These are phyloP conservation scores for Penicillium dipodomyicola DNA, from an alignment of 495 filamentous ascomycete genomes.

Conservation along the genomic window DNA sequence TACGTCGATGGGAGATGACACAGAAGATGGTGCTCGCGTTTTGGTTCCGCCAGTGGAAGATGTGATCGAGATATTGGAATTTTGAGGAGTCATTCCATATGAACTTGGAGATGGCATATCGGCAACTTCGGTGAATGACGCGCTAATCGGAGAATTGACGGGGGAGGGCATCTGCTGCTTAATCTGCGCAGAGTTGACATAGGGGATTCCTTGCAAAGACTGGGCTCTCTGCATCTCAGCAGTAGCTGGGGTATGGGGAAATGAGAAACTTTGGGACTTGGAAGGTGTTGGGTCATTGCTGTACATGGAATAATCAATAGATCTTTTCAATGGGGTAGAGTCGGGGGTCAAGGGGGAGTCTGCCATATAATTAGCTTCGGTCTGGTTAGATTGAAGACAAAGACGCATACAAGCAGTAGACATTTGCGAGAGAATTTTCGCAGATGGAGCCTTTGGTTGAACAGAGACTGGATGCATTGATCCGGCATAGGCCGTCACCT, in stretches of 20 bases:
- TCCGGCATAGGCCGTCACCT: slow-evolving; percentile 22
- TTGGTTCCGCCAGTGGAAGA: slow-evolving; percentile 23
- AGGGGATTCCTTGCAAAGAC: slow-evolving; percentile 45
- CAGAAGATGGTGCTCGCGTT: slow-evolving; percentile 9
- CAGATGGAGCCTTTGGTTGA: slow-evolving; percentile 37
- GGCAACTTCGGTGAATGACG: slow-evolving; percentile 49
- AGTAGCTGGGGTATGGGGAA: slow-evolving; percentile 36
- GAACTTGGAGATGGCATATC: slow-evolving; percentile 42
- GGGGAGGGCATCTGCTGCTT: slow-evolving; percentile 51
- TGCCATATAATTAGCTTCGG: slow-evolving; percentile 21
- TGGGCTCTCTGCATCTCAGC: slow-evolving; percentile 48
- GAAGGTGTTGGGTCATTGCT: slow-evolving; percentile 33
- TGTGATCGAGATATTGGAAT: slow-evolving; percentile 31
- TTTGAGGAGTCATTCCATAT: slow-evolving; percentile 26
- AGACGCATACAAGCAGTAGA: slow-evolving; percentile 40
- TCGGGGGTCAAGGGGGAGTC: slow-evolving; percentile 50
- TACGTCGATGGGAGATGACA: slow-evolving; percentile 32
- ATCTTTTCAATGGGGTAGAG: slow-evolving; percentile 46
- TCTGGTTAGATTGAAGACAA: neutral
- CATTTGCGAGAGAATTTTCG: slow-evolving; percentile 53
- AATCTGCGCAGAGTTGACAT: slow-evolving; percentile 33
- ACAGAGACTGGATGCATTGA: slow-evolving; percentile 39
- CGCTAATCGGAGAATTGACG: slow-evolving; percentile 45
- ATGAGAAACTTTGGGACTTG: slow-evolving; percentile 36
- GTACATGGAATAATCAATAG: slow-evolving; percentile 40